phyloP scores from a whole-genome alignment of 2,329 filamentous ascomycete species.

The Trichoderma sp. region DNA sequence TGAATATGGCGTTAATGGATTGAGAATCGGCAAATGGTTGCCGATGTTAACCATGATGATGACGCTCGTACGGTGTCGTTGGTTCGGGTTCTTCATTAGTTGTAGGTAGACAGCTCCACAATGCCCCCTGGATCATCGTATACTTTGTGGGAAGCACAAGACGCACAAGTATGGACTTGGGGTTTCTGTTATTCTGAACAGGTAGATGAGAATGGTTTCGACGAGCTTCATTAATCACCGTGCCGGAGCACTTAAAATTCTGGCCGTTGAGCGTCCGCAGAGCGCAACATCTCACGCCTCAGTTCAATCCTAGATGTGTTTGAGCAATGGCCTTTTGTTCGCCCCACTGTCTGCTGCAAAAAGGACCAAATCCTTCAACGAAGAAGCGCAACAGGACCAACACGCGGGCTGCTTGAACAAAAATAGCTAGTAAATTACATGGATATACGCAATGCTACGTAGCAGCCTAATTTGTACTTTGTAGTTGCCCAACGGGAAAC shows the following conservation, averaged over 20 bases:
- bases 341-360: background rate
- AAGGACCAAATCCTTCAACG: background rate
- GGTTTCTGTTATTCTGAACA: background rate
- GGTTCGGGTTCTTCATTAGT: background rate
- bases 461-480: background rate
- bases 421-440: background rate
- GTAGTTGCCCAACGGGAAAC: background rate
- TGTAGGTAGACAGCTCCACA: background rate
- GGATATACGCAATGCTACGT: background rate
- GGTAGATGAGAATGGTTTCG: background rate
- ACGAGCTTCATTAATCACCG: background rate
- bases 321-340: background rate
- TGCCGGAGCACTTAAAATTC: accelerated
- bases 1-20: background rate
- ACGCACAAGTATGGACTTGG: background rate
- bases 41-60: background rate
- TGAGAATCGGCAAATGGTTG: background rate
- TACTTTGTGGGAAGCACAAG: background rate
- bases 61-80: background rate
- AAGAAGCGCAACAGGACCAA: background rate
- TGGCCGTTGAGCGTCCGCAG: background rate
- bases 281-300: background rate
- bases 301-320: background rate
- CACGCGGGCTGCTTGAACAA: background rate
- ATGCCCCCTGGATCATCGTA: background rate